Evolutionary conservation across 163 green algal genomes (phyloP).

Genomic region (Volvox carteri): DNA sequence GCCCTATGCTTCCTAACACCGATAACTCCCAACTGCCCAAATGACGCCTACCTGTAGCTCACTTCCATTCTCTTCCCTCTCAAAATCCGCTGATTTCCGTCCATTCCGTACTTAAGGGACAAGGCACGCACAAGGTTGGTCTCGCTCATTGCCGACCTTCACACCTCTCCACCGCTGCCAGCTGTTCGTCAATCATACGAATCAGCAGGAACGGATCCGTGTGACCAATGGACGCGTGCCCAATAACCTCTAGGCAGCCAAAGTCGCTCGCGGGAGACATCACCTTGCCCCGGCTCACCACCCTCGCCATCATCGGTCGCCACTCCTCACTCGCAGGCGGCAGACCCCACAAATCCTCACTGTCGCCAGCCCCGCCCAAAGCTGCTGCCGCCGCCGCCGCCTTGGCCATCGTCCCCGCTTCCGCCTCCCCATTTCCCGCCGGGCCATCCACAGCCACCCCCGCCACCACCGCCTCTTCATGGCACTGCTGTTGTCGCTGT

Average conservation of each 20-base stretch:
- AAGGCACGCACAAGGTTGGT: too few relatives aligned
- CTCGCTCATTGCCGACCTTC: too few relatives aligned
- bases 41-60: too few relatives aligned
- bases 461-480: not conserved
- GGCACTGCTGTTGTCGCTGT: not conserved
- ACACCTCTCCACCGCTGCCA: not conserved
- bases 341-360: constrained; percentile 8
- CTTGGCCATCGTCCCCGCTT: too few relatives aligned
- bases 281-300: constrained; percentile 81
- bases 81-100: too few relatives aligned
- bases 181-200: constrained; percentile 27
- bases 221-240: constrained; percentile 55
- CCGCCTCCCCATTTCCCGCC: not conserved
- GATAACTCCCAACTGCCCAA: too few relatives aligned
- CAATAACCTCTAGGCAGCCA: constrained; percentile 75
- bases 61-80: too few relatives aligned
- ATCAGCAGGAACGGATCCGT: constrained; percentile 56
- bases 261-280: constrained; percentile 81
- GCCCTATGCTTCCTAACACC: too few relatives aligned
- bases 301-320: constrained; percentile 68
- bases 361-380: not conserved
- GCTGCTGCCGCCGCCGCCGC: not conserved
- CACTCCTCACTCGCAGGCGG: not conserved
- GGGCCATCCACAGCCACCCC: not conserved
- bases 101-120: too few relatives aligned